Evolutionary conservation across 106 monocot species (phyloP).

Genomic region (Phalaenopsis equestris): DNA sequence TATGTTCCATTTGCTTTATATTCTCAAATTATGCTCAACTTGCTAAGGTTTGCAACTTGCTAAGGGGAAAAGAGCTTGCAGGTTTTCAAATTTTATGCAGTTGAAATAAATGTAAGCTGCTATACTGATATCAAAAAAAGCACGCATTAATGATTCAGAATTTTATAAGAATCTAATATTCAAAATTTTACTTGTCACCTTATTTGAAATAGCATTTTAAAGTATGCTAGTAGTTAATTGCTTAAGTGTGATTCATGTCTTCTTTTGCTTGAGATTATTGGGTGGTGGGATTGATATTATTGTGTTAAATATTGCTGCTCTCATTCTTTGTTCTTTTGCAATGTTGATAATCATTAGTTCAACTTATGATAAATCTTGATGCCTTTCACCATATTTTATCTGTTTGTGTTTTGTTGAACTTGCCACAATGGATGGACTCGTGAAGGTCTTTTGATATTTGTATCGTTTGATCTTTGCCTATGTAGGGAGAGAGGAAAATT

Average conservation of each 20-base stretch:
- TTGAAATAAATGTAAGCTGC: neutral
- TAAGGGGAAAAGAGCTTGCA: too few relatives aligned
- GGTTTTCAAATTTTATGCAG: neutral
- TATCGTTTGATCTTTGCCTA: neutral
- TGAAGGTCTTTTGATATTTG: neutral
- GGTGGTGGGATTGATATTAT: neutral
- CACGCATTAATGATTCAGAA: neutral
- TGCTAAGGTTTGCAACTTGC: neutral
- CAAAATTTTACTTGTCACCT: neutral
- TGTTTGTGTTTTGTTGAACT: neutral
- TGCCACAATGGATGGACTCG: neutral
- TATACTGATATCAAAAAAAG: neutral
- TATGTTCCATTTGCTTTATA: neutral
- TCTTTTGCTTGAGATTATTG: neutral
- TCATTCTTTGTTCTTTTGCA: neutral
- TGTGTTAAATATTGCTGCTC: neutral
- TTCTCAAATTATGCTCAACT: neutral
- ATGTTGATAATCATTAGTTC: neutral
- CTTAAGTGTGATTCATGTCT: neutral
- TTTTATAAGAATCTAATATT: neutral
- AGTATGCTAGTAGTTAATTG: neutral
- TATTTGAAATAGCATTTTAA: neutral
- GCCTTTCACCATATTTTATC: neutral
- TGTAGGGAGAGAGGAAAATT: conserved; percentile 82
- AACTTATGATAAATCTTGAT: neutral